Evolutionary conservation across 2,329 filamentous ascomycete genomes (phyloP).

Genomic region (Setomelanomma holmii): DNA sequence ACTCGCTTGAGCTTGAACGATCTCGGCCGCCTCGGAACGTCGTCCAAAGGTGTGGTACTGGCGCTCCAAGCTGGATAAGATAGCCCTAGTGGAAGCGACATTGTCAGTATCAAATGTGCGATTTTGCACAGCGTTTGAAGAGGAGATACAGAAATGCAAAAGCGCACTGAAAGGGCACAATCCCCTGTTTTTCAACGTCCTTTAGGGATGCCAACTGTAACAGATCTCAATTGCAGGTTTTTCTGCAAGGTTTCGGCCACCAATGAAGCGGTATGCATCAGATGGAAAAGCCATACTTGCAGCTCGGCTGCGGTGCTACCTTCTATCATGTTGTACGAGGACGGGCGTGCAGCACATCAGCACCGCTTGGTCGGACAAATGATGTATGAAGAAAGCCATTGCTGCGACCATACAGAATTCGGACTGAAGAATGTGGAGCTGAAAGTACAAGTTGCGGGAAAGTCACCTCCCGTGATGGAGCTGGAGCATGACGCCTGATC

Average conservation of each 20-base stretch:
- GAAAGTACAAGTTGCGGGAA: slow-evolving; percentile 10
- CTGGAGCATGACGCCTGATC: slow-evolving; percentile 9
- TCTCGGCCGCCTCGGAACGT: slow-evolving; percentile 40
- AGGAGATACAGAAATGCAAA: slow-evolving; percentile 28
- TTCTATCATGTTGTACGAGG: slow-evolving; percentile 35
- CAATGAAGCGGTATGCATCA: slow-evolving; percentile 26
- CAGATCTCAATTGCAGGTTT: slow-evolving; percentile 35
- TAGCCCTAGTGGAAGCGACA: slow-evolving; percentile 49
- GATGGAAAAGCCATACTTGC: slow-evolving; percentile 37
- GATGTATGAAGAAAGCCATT: slow-evolving; percentile 19
- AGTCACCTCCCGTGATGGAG: not conserved
- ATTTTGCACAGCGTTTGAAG: slow-evolving; percentile 16
- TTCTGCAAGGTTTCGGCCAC: slow-evolving; percentile 42
- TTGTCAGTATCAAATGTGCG: slow-evolving; percentile 44
- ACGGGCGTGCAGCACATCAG: slow-evolving; percentile 37
- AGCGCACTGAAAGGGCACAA: slow-evolving; percentile 32
- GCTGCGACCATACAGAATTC: not conserved
- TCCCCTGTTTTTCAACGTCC: slow-evolving; percentile 41
- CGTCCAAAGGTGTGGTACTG: slow-evolving; percentile 43
- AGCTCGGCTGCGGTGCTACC: slow-evolving; percentile 46
- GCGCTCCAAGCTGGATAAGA: slow-evolving; percentile 45
- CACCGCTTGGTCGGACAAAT: slow-evolving; percentile 31
- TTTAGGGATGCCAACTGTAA: slow-evolving; percentile 36
- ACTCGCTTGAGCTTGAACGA: slow-evolving; percentile 37
- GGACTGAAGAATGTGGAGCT: not conserved